phyloP scores from a whole-genome alignment of 352 stramenopile species.

The Halophytophthora polymorphica region DNA sequence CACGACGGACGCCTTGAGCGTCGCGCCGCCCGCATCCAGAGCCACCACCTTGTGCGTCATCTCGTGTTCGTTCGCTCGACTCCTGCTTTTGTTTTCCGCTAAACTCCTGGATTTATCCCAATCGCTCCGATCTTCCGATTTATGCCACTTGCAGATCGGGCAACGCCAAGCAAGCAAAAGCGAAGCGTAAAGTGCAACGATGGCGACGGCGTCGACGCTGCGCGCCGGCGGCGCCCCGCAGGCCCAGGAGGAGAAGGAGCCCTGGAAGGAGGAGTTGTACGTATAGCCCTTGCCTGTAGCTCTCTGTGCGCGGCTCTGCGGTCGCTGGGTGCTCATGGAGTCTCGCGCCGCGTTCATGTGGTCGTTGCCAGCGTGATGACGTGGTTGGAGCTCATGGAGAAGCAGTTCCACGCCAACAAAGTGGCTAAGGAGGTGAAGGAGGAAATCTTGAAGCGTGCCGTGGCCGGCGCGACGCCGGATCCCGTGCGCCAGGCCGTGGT shows the following conservation, averaged over 20 bases:
- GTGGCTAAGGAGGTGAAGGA: slow-evolving; percentile 15
- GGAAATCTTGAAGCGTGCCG: slow-evolving; percentile 5
- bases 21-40: slow-evolving; percentile 56
- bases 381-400: slow-evolving; percentile 39
- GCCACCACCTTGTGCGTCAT: slow-evolving; percentile 38
- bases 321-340: slow-evolving; percentile 6
- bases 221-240: background rate
- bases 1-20: slow-evolving; percentile 61
- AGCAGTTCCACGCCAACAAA: slow-evolving; percentile 10
- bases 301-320: background rate
- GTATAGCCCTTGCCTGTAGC: slow-evolving; percentile 1
- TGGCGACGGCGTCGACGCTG: background rate
- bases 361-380: slow-evolving; percentile 19
- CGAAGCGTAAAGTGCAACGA: slow-evolving; percentile 4
- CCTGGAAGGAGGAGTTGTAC: slow-evolving; percentile 27
- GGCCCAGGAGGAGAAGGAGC: background rate
- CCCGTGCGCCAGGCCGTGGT: slow-evolving; percentile 13
- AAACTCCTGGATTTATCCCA: no score
- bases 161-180: slow-evolving; percentile 5
- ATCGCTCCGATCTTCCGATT: no score
- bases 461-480: slow-evolving; percentile 1
- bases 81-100: no score
- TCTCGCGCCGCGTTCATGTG: background rate
- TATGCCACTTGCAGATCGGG: background rate
- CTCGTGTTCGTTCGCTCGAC: no score